These are phyloP conservation scores for Oropetium thomaeum DNA, from an alignment of 176 grass and related monocot species.

Conservation along the genomic window DNA sequence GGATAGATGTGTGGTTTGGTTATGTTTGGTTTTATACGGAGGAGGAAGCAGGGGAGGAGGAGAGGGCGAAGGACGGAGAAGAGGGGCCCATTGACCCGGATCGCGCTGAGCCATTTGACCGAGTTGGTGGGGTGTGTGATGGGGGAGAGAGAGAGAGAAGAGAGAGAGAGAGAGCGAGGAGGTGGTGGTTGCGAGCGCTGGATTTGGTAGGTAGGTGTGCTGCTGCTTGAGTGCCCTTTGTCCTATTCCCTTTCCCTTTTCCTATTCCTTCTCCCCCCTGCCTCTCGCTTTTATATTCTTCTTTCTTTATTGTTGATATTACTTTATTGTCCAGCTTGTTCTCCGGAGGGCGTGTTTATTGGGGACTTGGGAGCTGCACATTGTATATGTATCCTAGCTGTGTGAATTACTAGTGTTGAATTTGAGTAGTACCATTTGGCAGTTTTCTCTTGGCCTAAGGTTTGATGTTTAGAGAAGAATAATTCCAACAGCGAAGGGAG, in stretches of 20 bases:
- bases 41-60: background rate
- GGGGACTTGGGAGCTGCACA: constrained; percentile 33
- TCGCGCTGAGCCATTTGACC: constrained; percentile 63
- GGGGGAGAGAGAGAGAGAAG: constrained; percentile 1
- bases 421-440: no score
- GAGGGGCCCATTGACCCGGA: constrained; percentile 51
- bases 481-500: no score
- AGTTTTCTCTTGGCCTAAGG: no score
- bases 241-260: constrained; percentile 26
- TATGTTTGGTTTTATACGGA: constrained; percentile 47
- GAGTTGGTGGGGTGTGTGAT: constrained; percentile 62
- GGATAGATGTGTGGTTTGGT: background rate
- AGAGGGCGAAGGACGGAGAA: background rate
- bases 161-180: no score
- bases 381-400: background rate
- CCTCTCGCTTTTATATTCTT: background rate
- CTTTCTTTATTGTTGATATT: background rate
- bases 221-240: constrained; percentile 45
- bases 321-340: background rate
- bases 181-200: constrained; percentile 50
- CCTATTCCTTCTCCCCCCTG: background rate
- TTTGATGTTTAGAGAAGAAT: no score
- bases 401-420: no score
- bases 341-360: background rate
- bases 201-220: constrained; percentile 66